A percentile compares a stretch with the other conserved stretches of the same genome.
These are phyloP conservation scores for Aspergillus fumigatiaffinis DNA, from an alignment of 2,329 filamentous ascomycete genomes.

Conservation along the genomic window DNA sequence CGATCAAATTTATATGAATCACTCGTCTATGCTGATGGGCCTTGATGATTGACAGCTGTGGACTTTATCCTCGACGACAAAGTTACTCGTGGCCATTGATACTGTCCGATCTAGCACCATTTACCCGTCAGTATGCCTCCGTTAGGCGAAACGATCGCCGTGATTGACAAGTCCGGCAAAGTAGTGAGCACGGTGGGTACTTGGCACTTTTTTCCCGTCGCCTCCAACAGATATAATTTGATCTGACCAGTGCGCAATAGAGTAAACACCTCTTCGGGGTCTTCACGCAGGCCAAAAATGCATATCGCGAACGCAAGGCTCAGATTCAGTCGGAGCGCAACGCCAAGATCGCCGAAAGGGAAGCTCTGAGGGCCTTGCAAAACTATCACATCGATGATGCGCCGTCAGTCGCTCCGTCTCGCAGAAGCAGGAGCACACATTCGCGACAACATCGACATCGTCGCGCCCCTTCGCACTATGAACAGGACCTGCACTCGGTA, in stretches of 20 bases:
- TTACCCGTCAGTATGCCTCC: conserved; percentile 23
- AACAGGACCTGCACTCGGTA: conserved; percentile 28
- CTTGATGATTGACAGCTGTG: conserved; percentile 10
- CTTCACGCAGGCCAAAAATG: conserved; percentile 86
- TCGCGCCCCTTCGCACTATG: conserved; percentile 15
- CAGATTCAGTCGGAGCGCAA: conserved; percentile 70
- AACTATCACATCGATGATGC: conserved; percentile 48
- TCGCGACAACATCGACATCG: conserved; percentile 26
- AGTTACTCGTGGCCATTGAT: background rate
- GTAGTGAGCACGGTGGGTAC: conserved; percentile 77
- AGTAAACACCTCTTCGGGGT: conserved; percentile 86
- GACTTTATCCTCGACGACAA: background rate
- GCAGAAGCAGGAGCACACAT: conserved; percentile 33
- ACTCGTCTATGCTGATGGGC: conserved; percentile 6
- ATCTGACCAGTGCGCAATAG: conserved; percentile 44
- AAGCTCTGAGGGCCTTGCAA: conserved; percentile 57
- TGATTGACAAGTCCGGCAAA: conserved; percentile 88
- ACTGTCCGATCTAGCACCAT: background rate
- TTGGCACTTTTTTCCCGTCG: conserved; percentile 3
- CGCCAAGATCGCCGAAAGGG: conserved; percentile 52
- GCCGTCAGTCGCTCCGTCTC: conserved; percentile 42
- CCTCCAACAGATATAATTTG: conserved; percentile 8
- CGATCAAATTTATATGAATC: background rate
- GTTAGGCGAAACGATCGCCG: conserved; percentile 70
- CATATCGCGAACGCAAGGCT: conserved; percentile 83